Evolutionary conservation across 75 land plant species (phyloP).

Genomic region (Picea glauca): DNA sequence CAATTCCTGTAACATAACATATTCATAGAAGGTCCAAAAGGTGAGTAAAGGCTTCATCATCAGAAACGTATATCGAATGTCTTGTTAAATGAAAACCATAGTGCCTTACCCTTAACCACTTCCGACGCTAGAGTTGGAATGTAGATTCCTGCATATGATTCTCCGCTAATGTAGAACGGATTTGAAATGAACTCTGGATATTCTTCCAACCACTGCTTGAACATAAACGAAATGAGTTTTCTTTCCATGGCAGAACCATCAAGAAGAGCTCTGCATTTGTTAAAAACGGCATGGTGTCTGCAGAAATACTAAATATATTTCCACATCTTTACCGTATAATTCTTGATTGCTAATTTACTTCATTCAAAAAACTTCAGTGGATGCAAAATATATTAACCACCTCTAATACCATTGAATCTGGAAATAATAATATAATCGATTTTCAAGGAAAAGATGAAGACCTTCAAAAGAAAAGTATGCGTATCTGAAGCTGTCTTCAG

Average conservation of each 20-base stretch:
- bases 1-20: slow-evolving; percentile 47
- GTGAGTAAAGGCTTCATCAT: background rate
- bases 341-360: background rate
- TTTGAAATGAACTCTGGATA: slow-evolving; percentile 77
- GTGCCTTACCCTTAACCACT: slow-evolving; percentile 60
- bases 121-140: slow-evolving; percentile 78
- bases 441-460: slow-evolving; percentile 6
- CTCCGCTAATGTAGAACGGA: slow-evolving; percentile 81
- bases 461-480: slow-evolving; percentile 78
- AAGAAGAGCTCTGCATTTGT: background rate
- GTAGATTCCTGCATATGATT: slow-evolving; percentile 92
- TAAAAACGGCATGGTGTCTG: background rate
- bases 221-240: slow-evolving; percentile 7
- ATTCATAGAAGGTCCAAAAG: background rate
- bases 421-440: background rate
- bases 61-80: background rate
- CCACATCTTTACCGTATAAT: background rate
- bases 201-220: slow-evolving; percentile 70
- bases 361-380: background rate
- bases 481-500: slow-evolving; percentile 71
- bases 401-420: background rate
- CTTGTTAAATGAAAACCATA: background rate
- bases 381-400: background rate
- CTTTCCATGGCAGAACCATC: background rate
- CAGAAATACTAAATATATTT: background rate